These are phyloP conservation scores for Trametes cingulata DNA, from an alignment of 768 basidiomycete species.

Conservation along the genomic window DNA sequence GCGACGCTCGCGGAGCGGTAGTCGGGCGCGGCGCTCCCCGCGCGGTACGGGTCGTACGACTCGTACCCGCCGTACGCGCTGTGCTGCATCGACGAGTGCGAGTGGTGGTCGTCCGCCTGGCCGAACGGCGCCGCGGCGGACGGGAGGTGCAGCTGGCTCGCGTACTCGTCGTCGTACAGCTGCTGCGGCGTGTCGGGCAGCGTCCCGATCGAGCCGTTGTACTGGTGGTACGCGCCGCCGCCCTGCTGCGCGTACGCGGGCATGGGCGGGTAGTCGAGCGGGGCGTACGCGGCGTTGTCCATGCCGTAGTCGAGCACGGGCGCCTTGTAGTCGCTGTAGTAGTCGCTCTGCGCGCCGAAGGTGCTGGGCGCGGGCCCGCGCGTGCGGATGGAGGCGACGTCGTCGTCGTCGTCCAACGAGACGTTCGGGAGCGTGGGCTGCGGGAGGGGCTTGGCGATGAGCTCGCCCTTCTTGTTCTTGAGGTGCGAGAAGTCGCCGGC, in stretches of 20 bases:
- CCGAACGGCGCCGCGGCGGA: conserved; percentile 59
- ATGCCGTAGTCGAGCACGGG: conserved; percentile 36
- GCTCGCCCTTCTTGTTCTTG: conserved; percentile 90
- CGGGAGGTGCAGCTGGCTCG: conserved; percentile 62
- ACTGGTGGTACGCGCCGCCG: conserved; percentile 47
- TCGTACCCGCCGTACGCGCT: conserved; percentile 20
- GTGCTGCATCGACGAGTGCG: conserved; percentile 14
- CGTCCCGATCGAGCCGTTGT: conserved; percentile 58
- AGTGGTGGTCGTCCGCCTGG: conserved; percentile 25
- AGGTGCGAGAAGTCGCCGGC: conserved; percentile 88
- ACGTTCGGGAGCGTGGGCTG: conserved; percentile 95
- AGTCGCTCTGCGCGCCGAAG: conserved; percentile 48
- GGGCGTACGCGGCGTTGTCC: conserved; percentile 36
- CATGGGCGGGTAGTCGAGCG: conserved; percentile 64
- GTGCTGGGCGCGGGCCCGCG: conserved; percentile 58
- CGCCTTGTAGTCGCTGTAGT: conserved; percentile 50
- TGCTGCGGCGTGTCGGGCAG: conserved; percentile 55
- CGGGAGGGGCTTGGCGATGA: conserved; percentile 76
- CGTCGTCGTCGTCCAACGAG: conserved; percentile 78
- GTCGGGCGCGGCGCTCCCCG: conserved; percentile 14
- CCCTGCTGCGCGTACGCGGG: conserved; percentile 71
- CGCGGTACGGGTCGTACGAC: conserved; percentile 18
- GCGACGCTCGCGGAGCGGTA: conserved; percentile 15
- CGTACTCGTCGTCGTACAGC: conserved; percentile 67
- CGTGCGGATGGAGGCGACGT: conserved; percentile 56